Evolutionary conservation across 108 stramenopile species (phyloP).

Genomic region (Aurantiochytrium sp.): DNA sequence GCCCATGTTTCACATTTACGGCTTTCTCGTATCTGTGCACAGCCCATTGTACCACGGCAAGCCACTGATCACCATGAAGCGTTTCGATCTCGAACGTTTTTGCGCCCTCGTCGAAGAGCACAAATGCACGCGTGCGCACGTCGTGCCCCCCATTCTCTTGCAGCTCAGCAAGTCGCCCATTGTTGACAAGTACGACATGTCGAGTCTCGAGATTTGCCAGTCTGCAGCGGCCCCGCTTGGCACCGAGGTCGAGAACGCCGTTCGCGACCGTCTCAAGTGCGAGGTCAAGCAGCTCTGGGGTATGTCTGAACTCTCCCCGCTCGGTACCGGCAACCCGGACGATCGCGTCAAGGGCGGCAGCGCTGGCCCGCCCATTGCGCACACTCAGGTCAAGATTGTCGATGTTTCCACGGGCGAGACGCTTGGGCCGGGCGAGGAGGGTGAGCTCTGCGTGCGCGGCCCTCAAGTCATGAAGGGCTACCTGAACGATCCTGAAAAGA

Average conservation of each 20-base stretch:
- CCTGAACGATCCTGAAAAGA: conserved; percentile 67
- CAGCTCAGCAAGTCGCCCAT: conserved; percentile 63
- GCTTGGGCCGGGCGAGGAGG: conserved; percentile 52
- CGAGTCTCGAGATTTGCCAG: conserved; percentile 54
- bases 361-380: conserved; percentile 61
- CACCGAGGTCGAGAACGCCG: conserved; percentile 55
- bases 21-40: conserved; percentile 54
- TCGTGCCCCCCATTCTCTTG: conserved; percentile 69
- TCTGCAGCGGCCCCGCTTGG: conserved; percentile 79
- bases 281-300: conserved; percentile 78
- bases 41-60: conserved; percentile 62
- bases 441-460: conserved; percentile 72
- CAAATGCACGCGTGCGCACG: conserved; percentile 62
- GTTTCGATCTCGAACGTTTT: conserved; percentile 69
- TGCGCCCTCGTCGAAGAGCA: conserved; percentile 62
- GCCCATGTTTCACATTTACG: conserved; percentile 89
- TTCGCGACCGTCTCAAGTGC: conserved; percentile 51
- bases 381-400: conserved; percentile 65
- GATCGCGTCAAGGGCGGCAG: conserved; percentile 47
- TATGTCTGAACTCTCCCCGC: conserved; percentile 59
- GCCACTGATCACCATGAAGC: conserved; percentile 62
- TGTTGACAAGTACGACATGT: conserved; percentile 67
- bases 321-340: conserved; percentile 54
- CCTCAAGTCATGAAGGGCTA: conserved; percentile 78
- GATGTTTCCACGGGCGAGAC: conserved; percentile 62